Evolutionary conservation across 2,329 filamentous ascomycete genomes (phyloP).

Genomic region (Parafenestella ontariensis): DNA sequence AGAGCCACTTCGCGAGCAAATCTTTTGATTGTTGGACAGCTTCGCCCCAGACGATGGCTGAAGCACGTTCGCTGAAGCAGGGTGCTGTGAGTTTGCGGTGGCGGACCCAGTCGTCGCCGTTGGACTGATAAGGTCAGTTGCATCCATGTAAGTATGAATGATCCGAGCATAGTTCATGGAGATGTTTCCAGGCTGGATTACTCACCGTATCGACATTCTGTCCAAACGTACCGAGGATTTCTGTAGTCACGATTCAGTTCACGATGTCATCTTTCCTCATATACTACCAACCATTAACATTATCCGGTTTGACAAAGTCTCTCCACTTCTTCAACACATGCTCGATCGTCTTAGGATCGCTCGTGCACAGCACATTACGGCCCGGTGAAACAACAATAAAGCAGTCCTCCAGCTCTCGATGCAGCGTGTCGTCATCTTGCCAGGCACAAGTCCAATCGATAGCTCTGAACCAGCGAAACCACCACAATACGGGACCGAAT

Average conservation of each 20-base stretch:
- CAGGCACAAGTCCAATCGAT: slow-evolving; percentile 24
- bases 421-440: slow-evolving; percentile 15
- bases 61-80: slow-evolving; percentile 55
- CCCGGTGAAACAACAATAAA: slow-evolving; percentile 24
- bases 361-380: slow-evolving; percentile 20
- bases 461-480: slow-evolving; percentile 20
- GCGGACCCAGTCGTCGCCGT: slow-evolving; percentile 43
- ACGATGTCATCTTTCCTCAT: background rate
- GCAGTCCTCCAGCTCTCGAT: slow-evolving; percentile 19
- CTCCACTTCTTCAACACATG: slow-evolving; percentile 24
- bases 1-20: slow-evolving; percentile 28
- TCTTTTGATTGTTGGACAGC: slow-evolving; percentile 62
- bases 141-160: background rate
- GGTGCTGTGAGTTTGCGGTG: slow-evolving; percentile 53
- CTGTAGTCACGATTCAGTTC: slow-evolving; percentile 1
- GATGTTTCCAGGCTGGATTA: background rate
- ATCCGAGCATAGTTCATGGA: background rate
- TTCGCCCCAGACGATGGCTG: slow-evolving; percentile 61
- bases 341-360: slow-evolving; percentile 21
- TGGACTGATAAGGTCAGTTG: slow-evolving; percentile 2
- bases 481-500: background rate
- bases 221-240: slow-evolving; percentile 25
- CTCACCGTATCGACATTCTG: slow-evolving; percentile 34
- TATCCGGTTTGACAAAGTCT: slow-evolving; percentile 29
- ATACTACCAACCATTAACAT: slow-evolving; percentile 23